These are phyloP conservation scores for Croton setiger DNA, from an alignment of 441 rosid species.

Conservation along the genomic window DNA sequence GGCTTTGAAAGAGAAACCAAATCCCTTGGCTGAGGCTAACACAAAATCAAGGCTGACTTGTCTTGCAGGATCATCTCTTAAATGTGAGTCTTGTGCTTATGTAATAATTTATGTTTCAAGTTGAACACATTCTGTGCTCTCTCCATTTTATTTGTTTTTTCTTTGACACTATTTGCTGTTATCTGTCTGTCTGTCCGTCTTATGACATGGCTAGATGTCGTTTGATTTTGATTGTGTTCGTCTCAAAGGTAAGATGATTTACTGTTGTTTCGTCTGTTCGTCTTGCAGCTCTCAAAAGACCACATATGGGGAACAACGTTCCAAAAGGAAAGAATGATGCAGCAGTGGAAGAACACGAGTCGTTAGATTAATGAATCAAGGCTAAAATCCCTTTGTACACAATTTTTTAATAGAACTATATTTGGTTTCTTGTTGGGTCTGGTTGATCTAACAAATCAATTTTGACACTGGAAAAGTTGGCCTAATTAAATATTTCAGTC, in stretches of 20 bases:
- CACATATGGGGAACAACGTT: slow-evolving; percentile 22
- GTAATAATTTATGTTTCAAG: slow-evolving; percentile 1
- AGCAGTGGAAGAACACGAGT: slow-evolving; percentile 23
- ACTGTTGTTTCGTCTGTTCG: not conserved
- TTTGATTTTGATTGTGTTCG: not conserved
- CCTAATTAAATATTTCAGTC: not conserved
- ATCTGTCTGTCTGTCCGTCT: not conserved
- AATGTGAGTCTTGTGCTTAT: slow-evolving; percentile 47
- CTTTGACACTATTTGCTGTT: not conserved
- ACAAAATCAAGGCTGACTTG: slow-evolving; percentile 92
- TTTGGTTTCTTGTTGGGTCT: not conserved
- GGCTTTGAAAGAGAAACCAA: slow-evolving; percentile 61
- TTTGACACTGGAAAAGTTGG: slow-evolving; percentile 15
- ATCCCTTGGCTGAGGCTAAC: slow-evolving; percentile 73
- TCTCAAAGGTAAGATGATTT: not conserved
- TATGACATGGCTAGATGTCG: not conserved
- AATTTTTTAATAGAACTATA: not conserved
- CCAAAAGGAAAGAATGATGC: slow-evolving; percentile 23
- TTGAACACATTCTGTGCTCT: not conserved
- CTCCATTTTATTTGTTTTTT: not conserved
- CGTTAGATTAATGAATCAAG: slow-evolving; percentile 7
- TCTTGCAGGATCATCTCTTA: slow-evolving; percentile 82
- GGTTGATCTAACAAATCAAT: slow-evolving; percentile 17
- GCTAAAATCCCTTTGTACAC: not conserved
- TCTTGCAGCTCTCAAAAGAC: slow-evolving; percentile 40